Conservation (phyloP, 2,329 filamentous ascomycete genomes). For the Penicillium sp. region DNA sequence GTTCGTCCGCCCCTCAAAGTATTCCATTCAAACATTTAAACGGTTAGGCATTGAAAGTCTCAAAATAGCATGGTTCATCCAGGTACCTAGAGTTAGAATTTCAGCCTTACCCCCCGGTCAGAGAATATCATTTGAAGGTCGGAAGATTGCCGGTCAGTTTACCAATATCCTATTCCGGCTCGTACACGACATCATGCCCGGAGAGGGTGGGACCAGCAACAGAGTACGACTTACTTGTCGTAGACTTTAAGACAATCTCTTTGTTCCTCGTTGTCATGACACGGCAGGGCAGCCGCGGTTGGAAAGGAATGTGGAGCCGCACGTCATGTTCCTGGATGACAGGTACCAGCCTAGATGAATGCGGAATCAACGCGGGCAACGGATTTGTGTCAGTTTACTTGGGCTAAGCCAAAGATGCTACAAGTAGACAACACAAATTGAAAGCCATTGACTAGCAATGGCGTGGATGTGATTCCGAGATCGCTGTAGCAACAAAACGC, state of each 20-base stretch:
- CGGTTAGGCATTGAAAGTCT: too few species aligned
- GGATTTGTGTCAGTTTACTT: background rate
- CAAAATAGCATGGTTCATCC: too few species aligned
- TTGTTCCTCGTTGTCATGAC: background rate
- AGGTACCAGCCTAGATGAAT: background rate
- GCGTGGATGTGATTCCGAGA: background rate
- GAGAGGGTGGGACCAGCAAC: background rate
- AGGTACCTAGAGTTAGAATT: too few species aligned
- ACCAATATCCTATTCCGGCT: background rate
- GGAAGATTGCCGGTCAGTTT: background rate
- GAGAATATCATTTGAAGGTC: too few species aligned
- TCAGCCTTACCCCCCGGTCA: too few species aligned
- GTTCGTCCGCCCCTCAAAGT: too few species aligned
- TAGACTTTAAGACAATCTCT: background rate
- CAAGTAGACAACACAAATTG: background rate
- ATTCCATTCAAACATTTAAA: too few species aligned
- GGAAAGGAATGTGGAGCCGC: conserved; percentile 1
- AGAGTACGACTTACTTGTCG: background rate
- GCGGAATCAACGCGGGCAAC: background rate
- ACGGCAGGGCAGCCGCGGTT: background rate
- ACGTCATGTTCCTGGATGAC: background rate
- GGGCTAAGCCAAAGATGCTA: background rate
- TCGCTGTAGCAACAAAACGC: conserved; percentile 5
- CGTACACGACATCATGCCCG: background rate
- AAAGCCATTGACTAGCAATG: background rate